A percentile compares a stretch with the other conserved stretches of the same genome.
Conservation (phyloP, 805 yeast genomes). For the Helenozyma rhizophorensis region DNA sequence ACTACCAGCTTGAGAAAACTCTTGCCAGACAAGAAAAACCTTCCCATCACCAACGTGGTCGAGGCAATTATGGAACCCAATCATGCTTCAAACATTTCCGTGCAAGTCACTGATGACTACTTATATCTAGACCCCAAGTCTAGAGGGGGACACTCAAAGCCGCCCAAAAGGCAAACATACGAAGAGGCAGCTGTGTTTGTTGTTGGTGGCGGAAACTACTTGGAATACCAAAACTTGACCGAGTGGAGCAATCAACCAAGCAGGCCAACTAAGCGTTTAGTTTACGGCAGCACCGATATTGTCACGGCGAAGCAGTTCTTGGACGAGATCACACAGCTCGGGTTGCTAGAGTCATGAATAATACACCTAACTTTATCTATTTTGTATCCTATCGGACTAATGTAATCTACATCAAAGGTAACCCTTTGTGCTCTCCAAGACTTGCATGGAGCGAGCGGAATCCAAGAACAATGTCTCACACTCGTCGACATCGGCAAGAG, state of each 20-base stretch:
- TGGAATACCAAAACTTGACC: slow-evolving; percentile 90
- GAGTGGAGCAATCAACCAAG: slow-evolving; percentile 64
- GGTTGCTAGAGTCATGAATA: slow-evolving; percentile 7
- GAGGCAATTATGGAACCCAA: slow-evolving; percentile 88
- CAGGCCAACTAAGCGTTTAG: slow-evolving; percentile 47
- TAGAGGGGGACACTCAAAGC: slow-evolving; percentile 85
- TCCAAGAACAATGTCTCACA: slow-evolving; percentile 81
- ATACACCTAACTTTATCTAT: neutral
- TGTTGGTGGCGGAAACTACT: slow-evolving; percentile 94
- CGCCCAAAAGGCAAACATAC: slow-evolving; percentile 79
- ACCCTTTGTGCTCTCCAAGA: slow-evolving; percentile 49
- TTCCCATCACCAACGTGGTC: slow-evolving; percentile 86
- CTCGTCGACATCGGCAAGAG: slow-evolving; percentile 72
- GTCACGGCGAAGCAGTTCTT: slow-evolving; percentile 67
- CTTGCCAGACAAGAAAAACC: slow-evolving; percentile 80
- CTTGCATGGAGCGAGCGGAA: slow-evolving; percentile 72
- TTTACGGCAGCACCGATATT: slow-evolving; percentile 84
- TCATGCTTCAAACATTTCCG: slow-evolving; percentile 56
- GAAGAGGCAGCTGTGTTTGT: slow-evolving; percentile 84
- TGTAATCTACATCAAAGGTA: slow-evolving; percentile 23
- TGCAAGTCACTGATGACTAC: slow-evolving; percentile 81
- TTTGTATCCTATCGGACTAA: neutral
- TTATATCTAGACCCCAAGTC: slow-evolving; percentile 86
- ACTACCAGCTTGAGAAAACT: slow-evolving; percentile 84
- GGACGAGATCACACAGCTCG: slow-evolving; percentile 49